Evolutionary conservation across 2,329 filamentous ascomycete genomes (phyloP), one percentile per base, ranked within the genome.

Genomic region (Lasiodiplodia hormozganensis): DNA sequence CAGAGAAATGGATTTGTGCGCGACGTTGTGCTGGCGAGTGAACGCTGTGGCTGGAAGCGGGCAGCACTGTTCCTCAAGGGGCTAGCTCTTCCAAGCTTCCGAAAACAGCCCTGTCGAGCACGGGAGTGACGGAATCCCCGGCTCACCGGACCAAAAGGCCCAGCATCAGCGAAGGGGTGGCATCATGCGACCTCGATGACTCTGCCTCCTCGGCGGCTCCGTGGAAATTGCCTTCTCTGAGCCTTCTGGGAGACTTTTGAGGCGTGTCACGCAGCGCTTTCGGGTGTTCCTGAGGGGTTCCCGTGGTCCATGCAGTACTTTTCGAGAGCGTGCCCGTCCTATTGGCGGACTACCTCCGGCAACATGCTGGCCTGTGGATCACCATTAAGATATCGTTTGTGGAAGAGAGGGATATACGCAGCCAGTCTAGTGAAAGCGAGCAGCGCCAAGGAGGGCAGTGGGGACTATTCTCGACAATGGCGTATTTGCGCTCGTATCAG

Each of bases 201-300:
- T 25, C 38, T 10, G 34, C n/a, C 34, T n/a, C 7, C 28, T 57
- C 18, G 31, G 10, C 34, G 6, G 10, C 56, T 40, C 40, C 40
- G 4, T 40, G 25, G 56, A n/a, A n/a, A 21, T 28, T 25, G 56
- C 16, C 56, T 40, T 47, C 12, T 60, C 21, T 21, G 28, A 23
- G 56, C 56, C 23, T 60, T 47, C n/a, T 43, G 38, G 21, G 25
- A 14, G n/a, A 11, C 10, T 57, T 21, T n/a, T 10, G 11, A 16
- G 40, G 31, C 21, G 36, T 36, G 6, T 23, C n/a, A 38, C 7
- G 14, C 14, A 8, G 14, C 14, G 12, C 23, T 12, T n/a, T 60
- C 56, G 56, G 56, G 16, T 16, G 14, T 43, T 62, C n/a, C 21
- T 62, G 58, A 62, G 58, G 58, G 58, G 58, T 36, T 62, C 4